Evolutionary conservation across 1,284 basidiomycete genomes (phyloP).

Genomic region (Sporisorium scitamineum): DNA sequence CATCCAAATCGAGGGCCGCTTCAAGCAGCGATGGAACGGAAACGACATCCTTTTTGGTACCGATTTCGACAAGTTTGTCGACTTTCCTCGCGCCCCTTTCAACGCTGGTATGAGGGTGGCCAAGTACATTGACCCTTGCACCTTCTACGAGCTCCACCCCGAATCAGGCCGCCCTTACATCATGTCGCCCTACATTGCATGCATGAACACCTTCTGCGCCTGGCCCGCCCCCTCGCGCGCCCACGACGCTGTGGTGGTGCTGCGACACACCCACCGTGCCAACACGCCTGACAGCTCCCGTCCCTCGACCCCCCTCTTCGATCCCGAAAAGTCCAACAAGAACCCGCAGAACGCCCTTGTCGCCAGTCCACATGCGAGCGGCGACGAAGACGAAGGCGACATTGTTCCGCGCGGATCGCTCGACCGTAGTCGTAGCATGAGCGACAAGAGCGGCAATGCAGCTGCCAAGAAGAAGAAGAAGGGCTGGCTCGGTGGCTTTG

Average conservation of each 20-base stretch:
- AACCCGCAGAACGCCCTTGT: constrained; percentile 35
- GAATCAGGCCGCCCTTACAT: constrained; percentile 70
- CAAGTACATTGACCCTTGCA: constrained; percentile 69
- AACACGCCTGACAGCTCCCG: constrained; percentile 27
- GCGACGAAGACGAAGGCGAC: constrained; percentile 60
- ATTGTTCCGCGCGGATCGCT: constrained; percentile 69
- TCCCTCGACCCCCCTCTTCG: constrained; percentile 30
- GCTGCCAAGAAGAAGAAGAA: constrained; percentile 46
- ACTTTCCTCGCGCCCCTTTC: constrained; percentile 68
- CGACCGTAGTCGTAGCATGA: constrained; percentile 28
- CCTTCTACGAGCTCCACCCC: constrained; percentile 66
- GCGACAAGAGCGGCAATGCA: constrained; percentile 13
- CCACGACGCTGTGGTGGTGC: constrained; percentile 68
- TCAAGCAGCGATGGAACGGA: constrained; percentile 66
- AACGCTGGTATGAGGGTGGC: constrained; percentile 71
- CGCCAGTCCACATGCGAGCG: constrained; percentile 38
- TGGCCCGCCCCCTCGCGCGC: constrained; percentile 69
- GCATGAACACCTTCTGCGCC: constrained; percentile 70
- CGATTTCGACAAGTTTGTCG: constrained; percentile 66
- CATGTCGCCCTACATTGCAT: constrained; percentile 70
- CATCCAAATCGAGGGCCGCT: constrained; percentile 71
- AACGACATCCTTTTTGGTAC: constrained; percentile 65
- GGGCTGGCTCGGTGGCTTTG: constrained; percentile 58
- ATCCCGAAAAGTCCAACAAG: constrained; percentile 47
- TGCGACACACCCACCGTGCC: constrained; percentile 56